These are phyloP conservation scores for Cornus florida DNA, from an alignment of 148 eudicot genomes.

Conservation along the genomic window DNA sequence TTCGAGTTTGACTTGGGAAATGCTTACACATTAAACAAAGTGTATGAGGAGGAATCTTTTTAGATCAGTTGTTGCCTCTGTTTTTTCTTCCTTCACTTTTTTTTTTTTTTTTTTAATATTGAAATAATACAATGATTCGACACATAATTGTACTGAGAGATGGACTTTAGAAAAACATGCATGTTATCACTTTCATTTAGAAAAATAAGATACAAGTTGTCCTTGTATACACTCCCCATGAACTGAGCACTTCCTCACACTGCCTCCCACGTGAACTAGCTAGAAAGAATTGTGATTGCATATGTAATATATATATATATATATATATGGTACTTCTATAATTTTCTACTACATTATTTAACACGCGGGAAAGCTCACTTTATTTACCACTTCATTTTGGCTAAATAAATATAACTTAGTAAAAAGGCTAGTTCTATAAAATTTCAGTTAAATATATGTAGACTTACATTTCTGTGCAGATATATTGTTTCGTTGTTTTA, in stretches of 20 bases:
- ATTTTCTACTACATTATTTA: background rate
- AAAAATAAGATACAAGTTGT: background rate
- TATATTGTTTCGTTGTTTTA: too few relatives aligned
- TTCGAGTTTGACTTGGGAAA: background rate
- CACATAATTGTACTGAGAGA: conserved; percentile 25
- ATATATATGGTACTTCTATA: background rate
- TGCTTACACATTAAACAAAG: background rate
- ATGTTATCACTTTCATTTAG: background rate
- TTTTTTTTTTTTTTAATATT: background rate
- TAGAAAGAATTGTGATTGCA: background rate
- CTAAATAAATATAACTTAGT: too few relatives aligned
- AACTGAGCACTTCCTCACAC: background rate
- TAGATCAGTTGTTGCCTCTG: conserved; percentile 34
- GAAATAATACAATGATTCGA: conserved; percentile 16
- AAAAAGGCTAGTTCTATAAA: too few relatives aligned
- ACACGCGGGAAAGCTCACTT: background rate
- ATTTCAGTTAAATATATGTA: too few relatives aligned
- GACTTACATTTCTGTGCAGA: too few relatives aligned
- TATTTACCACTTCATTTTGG: too few relatives aligned
- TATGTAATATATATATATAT: background rate
- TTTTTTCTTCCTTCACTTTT: conserved; percentile 1
- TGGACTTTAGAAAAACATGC: conserved; percentile 29
- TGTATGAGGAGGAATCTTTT: conserved; percentile 29
- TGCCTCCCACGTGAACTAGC: background rate
- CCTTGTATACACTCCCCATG: background rate